Base-by-base conservation (phyloP, 73 alveolate species). In the Stentor roeselii region DNA sequence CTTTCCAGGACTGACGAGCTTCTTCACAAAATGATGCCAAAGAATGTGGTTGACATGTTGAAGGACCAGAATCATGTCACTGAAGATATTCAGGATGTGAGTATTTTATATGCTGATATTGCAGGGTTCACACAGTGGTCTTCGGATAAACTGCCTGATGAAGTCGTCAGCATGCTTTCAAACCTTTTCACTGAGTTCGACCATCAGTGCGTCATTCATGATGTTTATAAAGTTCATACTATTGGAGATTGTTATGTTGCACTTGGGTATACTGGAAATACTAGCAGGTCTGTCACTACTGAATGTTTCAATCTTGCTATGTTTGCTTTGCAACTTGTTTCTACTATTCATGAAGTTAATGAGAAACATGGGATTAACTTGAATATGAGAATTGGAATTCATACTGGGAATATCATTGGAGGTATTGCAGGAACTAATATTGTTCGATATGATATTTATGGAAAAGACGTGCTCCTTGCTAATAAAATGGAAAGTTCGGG, bases 21-120 rank as follows among this genome's bases (percentile, higher is more conserved):
- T 0, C 41, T 67, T 0, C 11, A 34, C 34, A 67, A 67, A 67
- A 67, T 67, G 80, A 67, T 67, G 80, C 80, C 80, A 0, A 0
- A 2, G 0, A 21, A 67, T 34, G 80, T 32, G 30, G 91, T 91
- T 35, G 91, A 85, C 61, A 90, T 89, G 21, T 67, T 86, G 14
- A 84, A 86, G 76, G 83, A 89, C 40, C 89, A 91, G 6, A 78
- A 84, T 40, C 78, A 88, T 31, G 88, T 92, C 27, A 94, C 94
- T 1, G 99, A 97, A 77, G 95, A 89, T 11, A 85, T 95, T 30
- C 95, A 89, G 31, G 88, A 87, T 75, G 99, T 92, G 34, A 97
- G 99, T 34, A 86, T 97, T 82, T 90, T 97, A 3, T 97, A 90
- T 78, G 97, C 99, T 42, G 99, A 97, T 87, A 93, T 93, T 85